Conservation (phyloP, 768 basidiomycete species). For the Boletus sensibilis region DNA sequence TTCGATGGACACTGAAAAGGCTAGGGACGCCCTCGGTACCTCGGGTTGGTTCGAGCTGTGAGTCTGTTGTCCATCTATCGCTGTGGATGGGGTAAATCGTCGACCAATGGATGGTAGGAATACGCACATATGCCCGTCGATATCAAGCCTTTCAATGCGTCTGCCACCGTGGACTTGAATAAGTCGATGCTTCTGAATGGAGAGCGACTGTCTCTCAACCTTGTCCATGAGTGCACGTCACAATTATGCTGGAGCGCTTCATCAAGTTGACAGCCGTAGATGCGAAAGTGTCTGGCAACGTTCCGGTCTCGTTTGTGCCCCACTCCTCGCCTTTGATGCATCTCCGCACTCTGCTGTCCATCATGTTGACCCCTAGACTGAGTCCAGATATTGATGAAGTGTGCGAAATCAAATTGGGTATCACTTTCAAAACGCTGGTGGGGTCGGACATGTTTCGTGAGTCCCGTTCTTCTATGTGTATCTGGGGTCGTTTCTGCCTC, state of each 20-base stretch:
- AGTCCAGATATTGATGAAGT: too few species aligned
- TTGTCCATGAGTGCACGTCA: conserved; percentile 41
- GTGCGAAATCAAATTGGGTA: too few species aligned
- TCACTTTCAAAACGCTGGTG: too few species aligned
- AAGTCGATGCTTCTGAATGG: conserved; percentile 9
- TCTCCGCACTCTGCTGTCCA: conserved; percentile 60
- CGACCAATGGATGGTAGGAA: conserved; percentile 30
- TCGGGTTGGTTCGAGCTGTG: conserved; percentile 79
- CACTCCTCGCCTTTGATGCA: conserved; percentile 47
- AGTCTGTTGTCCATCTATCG: conserved; percentile 5
- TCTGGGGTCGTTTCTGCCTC: conserved; percentile 71
- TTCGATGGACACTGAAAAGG: conserved; percentile 75
- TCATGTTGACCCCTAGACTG: too few species aligned
- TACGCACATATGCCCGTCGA: conserved; percentile 22
- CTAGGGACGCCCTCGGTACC: conserved; percentile 66
- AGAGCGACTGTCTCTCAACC: conserved; percentile 24
- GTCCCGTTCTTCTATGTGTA: too few species aligned
- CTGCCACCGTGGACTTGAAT: conserved; percentile 24
- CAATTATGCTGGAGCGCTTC: conserved; percentile 52
- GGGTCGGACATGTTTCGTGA: too few species aligned
- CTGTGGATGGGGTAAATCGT: neutral
- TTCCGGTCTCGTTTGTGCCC: conserved; percentile 36
- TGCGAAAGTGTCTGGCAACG: conserved; percentile 52
- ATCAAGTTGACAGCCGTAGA: conserved; percentile 47
- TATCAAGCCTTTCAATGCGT: conserved; percentile 24